Evolutionary conservation across 495 filamentous ascomycete species (phyloP), one percentile per base, ranked within the genome.

Genomic region (Viridothelium virens): DNA sequence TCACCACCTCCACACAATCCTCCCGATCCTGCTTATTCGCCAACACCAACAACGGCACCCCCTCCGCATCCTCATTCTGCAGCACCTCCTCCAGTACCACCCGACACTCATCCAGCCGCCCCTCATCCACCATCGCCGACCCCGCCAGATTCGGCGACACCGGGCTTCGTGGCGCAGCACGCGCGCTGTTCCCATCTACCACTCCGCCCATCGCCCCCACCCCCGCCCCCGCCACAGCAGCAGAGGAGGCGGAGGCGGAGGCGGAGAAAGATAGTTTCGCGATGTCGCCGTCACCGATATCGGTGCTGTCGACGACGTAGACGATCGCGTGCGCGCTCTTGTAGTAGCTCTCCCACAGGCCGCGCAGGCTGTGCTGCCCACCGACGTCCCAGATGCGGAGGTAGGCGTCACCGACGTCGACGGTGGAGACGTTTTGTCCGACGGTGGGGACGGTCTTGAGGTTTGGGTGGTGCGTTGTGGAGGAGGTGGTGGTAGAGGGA

Each of bases 361-460:
- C 87, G 61, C 94, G 89, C 73, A 98, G 85, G 9, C 82, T 84
- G 69, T 93, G 86, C 76, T 98, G 94, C 2, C 94, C 94, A 65
- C 94, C 94, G 2, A 98, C 90, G 77, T 98, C 94, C 94, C 94
- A 98, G 74, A 98, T 89, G 82, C 96, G 96, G 71, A 98, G 83
- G 80, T 97, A 96, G 86, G 96, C 90, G 71, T 95, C 90, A 1
- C 89, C 87, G 11, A 97, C 81, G 1, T 86, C 83, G 75, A 98
- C 90, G 53, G 91, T 91, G 44, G 91, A 86, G 69, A 97, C 93
- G 78, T 97, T 98, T 74, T 98, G 94, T 65, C 94, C 94, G 73
- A 98, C 94, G 16, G 94, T 98, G 16, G 94, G 94, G 39, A 97
- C 95, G 56, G 94, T 98, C 68, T 86, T 86, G 63, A 78, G 70